Percentiles rank a stretch among this genome's conserved stretches.
Evolutionary conservation across 2,329 filamentous ascomycete genomes (phyloP).

Genomic region (Ustilaginoidea virens): DNA sequence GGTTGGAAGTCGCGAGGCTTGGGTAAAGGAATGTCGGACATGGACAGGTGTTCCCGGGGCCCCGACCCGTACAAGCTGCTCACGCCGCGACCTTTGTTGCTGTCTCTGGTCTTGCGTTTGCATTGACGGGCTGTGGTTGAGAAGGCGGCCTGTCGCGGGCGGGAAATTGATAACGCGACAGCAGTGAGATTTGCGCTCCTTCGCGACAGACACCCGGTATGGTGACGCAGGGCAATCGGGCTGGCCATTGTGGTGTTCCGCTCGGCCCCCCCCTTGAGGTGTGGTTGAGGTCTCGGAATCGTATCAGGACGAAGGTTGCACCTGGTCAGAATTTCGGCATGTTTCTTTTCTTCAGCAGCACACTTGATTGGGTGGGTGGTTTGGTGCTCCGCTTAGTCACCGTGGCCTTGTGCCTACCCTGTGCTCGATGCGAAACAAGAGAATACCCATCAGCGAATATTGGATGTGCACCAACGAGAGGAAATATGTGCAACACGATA

Average conservation of each 20-base stretch:
- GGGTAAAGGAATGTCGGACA: conserved; percentile 58
- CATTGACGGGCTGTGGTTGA: conserved; percentile 38
- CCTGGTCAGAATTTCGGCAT: no score
- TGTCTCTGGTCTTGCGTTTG: conserved; percentile 46
- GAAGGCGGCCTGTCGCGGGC: conserved; percentile 20
- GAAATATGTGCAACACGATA: no score
- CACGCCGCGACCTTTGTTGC: conserved; percentile 66
- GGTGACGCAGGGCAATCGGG: conserved; percentile 13
- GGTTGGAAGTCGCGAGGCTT: conserved; percentile 48
- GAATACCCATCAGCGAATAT: no score
- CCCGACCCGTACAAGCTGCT: conserved; percentile 70
- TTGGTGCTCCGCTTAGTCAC: no score
- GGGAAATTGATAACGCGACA: conserved; percentile 5
- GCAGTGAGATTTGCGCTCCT: conserved; percentile 3
- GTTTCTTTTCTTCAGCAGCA: no score
- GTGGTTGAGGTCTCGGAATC: no score
- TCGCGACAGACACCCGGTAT: conserved; percentile 10
- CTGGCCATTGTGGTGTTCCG: conserved; percentile 16
- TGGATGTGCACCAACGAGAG: no score
- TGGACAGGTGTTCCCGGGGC: conserved; percentile 55
- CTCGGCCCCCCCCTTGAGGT: no score
- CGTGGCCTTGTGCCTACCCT: no score
- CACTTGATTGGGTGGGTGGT: no score
- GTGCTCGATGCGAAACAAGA: no score
- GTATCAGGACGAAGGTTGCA: no score